phyloP scores from a whole-genome alignment of 2,329 filamentous ascomycete genomes.

The Aspergillus novoparasiticus region DNA sequence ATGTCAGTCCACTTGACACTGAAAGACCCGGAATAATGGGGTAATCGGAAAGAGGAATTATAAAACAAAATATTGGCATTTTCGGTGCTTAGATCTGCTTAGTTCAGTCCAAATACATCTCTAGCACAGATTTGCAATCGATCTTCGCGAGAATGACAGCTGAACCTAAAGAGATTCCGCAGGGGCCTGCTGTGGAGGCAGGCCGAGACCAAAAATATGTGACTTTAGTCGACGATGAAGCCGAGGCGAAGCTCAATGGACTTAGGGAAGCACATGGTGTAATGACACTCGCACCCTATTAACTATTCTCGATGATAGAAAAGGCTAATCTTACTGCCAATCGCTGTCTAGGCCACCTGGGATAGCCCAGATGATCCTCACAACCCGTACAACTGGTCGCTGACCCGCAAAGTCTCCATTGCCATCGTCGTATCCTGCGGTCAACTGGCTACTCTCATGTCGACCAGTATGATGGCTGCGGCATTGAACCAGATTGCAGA shows the following conservation, averaged over 20 bases:
- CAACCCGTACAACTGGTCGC: slow-evolving; percentile 6
- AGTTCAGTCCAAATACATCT: neutral
- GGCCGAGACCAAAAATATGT: neutral
- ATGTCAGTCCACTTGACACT: neutral
- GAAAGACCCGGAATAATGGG: neutral
- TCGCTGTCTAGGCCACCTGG: slow-evolving; percentile 7
- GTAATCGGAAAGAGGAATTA: neutral
- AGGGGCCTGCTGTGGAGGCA: neutral
- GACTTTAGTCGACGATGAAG: neutral
- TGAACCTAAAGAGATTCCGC: neutral
- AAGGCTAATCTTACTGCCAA: neutral
- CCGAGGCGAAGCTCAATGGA: neutral
- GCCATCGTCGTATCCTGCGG: slow-evolving; percentile 2
- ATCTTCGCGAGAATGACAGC: neutral
- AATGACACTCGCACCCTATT: neutral
- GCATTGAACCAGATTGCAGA: slow-evolving; percentile 2
- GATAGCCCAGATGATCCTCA: slow-evolving; percentile 4
- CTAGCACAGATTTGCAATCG: neutral
- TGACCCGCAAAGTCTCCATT: slow-evolving; percentile 2
- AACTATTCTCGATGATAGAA: too few relatives aligned
- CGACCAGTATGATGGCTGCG: slow-evolving; percentile 10
- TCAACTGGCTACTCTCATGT: slow-evolving; percentile 6
- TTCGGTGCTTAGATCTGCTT: too few relatives aligned
- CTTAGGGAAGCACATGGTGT: neutral
- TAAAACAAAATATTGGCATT: neutral